Base-by-base conservation (phyloP, 2,329 filamentous ascomycete genomes). In the Colletotrichum cordylinicola region DNA sequence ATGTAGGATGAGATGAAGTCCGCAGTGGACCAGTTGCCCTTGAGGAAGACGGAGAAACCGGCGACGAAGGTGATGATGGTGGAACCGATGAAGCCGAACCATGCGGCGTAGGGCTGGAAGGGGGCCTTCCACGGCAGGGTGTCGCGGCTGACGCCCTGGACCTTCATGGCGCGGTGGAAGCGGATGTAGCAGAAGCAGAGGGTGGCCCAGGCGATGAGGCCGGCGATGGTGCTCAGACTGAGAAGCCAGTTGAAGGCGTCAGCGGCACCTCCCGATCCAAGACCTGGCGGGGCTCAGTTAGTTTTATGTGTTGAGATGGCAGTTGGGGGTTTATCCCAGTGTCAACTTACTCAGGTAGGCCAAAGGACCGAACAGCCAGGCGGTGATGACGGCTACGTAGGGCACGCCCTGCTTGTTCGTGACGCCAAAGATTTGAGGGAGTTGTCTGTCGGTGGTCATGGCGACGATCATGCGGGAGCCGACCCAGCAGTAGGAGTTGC, bases 1-100 rank as follows among this genome's bases (percentile, higher is more conserved):
- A 93, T 88, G 79, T 94, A 94, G 0, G 91, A 88, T 0, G 91
- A 92, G 31, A 93, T 84, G 79, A 94, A 94, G 65, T 83, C 86
- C 24, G 85, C 86, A 0, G 87, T 87, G 13, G 86, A 88, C 88
- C 90, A 94, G 21, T 90, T 86, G 6, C 86, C 85, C 0, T 90
- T 88, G 82, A 91, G 92, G 81, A 94, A 94, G 4, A 92, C 90
- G 48, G 89, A 88, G 80, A 94, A 94, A 2, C 92, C 93, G 75
- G 93, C 93, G 6, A 86, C 83, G 55, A 87, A 81, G 74, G 88
- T 84, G 37, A 89, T 83, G 16, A 88, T 66, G 52, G 87, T 81
- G 70, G 85, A 88, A 83, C 85, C 87, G 52, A 79, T 75, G 37
- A 88, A 81, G 3, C 85, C 87, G 83, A 84, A 89, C 80, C 81